Evolutionary conservation across 495 filamentous ascomycete genomes (phyloP), one percentile per base, ranked within the genome.

Genomic region (Sphaerosporella brunnea): DNA sequence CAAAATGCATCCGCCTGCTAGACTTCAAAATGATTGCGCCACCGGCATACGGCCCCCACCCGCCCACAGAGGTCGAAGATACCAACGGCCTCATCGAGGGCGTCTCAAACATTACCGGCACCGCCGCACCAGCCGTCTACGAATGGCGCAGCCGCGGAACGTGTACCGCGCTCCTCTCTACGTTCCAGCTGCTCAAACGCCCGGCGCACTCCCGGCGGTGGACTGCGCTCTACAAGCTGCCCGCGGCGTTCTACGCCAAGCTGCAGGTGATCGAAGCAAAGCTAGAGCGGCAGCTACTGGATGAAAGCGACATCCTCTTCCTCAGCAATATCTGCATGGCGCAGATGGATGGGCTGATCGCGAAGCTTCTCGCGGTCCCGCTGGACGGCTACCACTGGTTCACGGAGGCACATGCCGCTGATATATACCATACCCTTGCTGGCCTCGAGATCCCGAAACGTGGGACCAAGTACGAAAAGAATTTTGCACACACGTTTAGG

Each of bases 281-380:
- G 11, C 18, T 16, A 8, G 36, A 20, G 18, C 28, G n/a, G 30
- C 42, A 24, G 19, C 20, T 30, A 20, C 2, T 19, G 25, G 2
- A 43, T 19, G 23, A 32, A 7, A 19, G 25, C 13, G 48, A 51
- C 32, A 37, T 51, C 13, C 44, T 51, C 10, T 51, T 48, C 23
- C 43, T 48, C 18, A 42, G 26, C 23, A 48, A 48, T 23, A 13
- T 51, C 24, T 23, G 20, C 5, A 2, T 13, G 23, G 43, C 43
- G 7, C 19, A 36, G 20, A 11, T 15, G 19, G 13, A 9, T 7
- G 15, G n/a, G 15, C 26, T 47, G 4, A 4, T 49, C 7, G n/a
- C 26, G 20, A 49, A 49, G 37, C 39, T 49, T 26, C 37, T 49
- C 37, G 18, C 39, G 11, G 30, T 49, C 16, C 47, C 47, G 10